Conservation (phyloP, 805 yeast species). For the Wickerhamomyces chaumierensis region DNA sequence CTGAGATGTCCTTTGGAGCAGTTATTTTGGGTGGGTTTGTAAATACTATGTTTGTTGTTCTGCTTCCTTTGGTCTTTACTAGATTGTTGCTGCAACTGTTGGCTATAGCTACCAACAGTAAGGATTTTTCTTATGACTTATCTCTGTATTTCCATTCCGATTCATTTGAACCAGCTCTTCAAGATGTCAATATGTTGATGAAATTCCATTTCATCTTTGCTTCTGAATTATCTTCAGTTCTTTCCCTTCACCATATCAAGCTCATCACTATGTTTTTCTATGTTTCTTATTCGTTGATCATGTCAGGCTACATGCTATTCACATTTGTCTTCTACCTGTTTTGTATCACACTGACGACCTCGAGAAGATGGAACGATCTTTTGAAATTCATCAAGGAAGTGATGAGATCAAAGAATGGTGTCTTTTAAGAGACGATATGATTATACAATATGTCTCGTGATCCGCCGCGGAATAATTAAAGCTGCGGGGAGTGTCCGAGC, state of each 20-base stretch:
- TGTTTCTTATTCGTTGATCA: neutral
- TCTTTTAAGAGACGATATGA: no score
- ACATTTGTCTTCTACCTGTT: neutral
- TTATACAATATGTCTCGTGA: no score
- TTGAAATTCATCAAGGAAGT: neutral
- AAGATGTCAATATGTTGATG: neutral
- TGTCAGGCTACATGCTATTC: conserved; percentile 1
- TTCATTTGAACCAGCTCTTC: neutral
- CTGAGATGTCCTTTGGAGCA: no score
- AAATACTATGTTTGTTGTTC: neutral
- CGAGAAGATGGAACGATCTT: conserved; percentile 1
- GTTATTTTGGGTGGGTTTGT: neutral
- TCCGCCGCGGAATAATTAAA: no score
- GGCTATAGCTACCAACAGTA: neutral
- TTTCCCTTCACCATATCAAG: neutral
- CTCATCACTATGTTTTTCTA: neutral
- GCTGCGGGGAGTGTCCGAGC: neutral
- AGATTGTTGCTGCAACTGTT: neutral
- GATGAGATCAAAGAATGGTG: neutral
- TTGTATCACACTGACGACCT: neutral
- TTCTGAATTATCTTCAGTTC: neutral
- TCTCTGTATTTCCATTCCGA: neutral
- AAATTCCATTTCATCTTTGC: neutral
- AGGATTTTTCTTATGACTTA: neutral
- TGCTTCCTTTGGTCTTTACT: neutral